A percentile compares a stretch with the other conserved stretches of the same genome.
phyloP scores from a whole-genome alignment of 768 basidiomycete genomes.

The Serendipita sp. region DNA sequence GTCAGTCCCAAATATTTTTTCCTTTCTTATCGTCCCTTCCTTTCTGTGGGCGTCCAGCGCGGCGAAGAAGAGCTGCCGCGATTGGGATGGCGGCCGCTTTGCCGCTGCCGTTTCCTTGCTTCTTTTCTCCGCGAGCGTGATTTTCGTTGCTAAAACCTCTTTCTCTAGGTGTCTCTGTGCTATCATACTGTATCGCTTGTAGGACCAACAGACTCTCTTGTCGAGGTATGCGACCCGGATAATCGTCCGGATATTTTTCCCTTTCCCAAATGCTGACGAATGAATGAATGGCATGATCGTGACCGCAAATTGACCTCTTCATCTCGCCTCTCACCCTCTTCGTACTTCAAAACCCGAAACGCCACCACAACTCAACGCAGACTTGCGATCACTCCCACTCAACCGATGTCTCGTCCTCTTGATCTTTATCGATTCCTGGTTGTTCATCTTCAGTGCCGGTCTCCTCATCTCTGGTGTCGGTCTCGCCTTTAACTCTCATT shows the following conservation, averaged over 20 bases:
- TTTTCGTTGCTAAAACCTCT: neutral
- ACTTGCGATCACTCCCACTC: neutral
- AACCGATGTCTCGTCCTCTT: slow-evolving; percentile 1
- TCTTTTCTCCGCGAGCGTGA: neutral
- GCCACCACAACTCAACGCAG: neutral
- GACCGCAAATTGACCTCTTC: neutral
- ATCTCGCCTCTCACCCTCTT: neutral
- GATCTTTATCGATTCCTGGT: neutral
- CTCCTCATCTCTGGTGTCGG: slow-evolving; percentile 31
- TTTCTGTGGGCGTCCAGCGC: neutral
- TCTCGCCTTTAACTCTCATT: slow-evolving; percentile 19
- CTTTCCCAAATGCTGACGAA: too few species aligned
- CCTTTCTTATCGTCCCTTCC: neutral
- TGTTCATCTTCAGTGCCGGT: slow-evolving; percentile 19
- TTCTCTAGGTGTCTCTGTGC: slow-evolving; percentile 18
- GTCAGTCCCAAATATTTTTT: neutral
- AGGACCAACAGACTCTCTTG: slow-evolving; percentile 21
- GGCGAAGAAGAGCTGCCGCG: too few species aligned
- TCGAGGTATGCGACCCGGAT: slow-evolving; percentile 13
- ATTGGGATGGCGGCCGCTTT: neutral
- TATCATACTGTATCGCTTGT: slow-evolving; percentile 27
- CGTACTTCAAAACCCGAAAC: neutral
- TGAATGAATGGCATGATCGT: slow-evolving; percentile 8
- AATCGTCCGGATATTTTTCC: slow-evolving; percentile 19
- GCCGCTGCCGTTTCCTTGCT: neutral